Base-by-base conservation (phyloP, 306 rosid genomes). In the Dalbergia cultrata region DNA sequence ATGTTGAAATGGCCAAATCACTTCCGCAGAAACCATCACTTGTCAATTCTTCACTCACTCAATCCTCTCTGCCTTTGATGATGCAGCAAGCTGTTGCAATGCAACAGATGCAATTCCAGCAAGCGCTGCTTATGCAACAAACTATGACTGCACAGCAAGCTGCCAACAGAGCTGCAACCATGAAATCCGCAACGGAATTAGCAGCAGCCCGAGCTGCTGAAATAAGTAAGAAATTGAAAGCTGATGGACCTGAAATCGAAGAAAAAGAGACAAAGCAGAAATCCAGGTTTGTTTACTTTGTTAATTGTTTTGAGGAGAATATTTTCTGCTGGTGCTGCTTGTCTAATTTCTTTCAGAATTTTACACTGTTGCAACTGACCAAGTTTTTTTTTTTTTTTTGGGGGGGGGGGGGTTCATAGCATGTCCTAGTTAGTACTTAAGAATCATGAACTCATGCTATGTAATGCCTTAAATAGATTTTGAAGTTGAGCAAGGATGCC, bases 81-180 rank as follows among this genome's bases (percentile, higher is more conserved):
- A 93, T 93, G 99, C 99, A 96, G 90, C 98, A 96, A 88, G 98
- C 98, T 85, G 98, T 96, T 81, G 98, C 97, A 67, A 96, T 93
- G 99, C 99, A 96, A 82, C 99, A 96, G 84, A 91, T 90, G 97
- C 98, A 96, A 82, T 96, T 96, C 89, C 99, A 96, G 91, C 99
- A 96, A 88, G 97, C 99, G 47, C 83, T 96, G 88, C 75, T 92
- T 39, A 89, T 93, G 99, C 99, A 96, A 86, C 99, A 96, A 85
- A 85, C 94, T 65, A 87, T 96, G 95, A 88, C 88, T 17, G 97
- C 98, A 47, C 99, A 93, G 79, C 98, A 93, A 89, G 99, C 98
- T 52, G 99, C 98, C 68, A 93, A 86, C 80, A 87, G 91, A 79
- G 99, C 98, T 58, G 98, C 97, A 69, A 92, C 97, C 47, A 92